Evolutionary conservation across 345 rosid species (phyloP), one percentile per base, ranked within the genome.

Genomic region (Luvunga scandens): DNA sequence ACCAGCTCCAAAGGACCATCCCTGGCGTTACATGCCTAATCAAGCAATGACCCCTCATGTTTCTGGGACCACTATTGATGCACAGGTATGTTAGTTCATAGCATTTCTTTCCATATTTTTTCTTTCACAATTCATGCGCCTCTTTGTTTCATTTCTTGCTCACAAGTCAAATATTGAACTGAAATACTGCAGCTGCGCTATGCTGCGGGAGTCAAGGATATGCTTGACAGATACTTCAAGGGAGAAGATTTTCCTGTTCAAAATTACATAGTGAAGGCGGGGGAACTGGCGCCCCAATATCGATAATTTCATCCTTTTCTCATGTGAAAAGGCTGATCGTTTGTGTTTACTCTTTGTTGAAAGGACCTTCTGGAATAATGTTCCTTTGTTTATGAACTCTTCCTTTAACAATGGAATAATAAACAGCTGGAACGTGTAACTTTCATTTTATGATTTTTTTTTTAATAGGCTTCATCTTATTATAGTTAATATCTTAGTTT

Each of bases 1-100:
- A 66, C 98, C 98, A 24, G 97, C 99, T 71, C 97, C 99, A 21
- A 93, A 92, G 84, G 96, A 95, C 80, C 99, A 95, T 63, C 99
- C 98, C 28, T 95, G 99, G 99, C 95, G 99, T 30, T 91, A 91
- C 86, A 95, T 95, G 98, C 97, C 98, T 55, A 92, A 95, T 86
- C 99, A 95, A 5, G 98, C 98, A 33, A 95, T 95, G 99, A 95
- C 98, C 4, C 99, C 98, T 79, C 98, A 95, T 86, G 85, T 93
- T 72, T 95, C 99, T 27, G 99, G 99, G 59, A 95, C 98, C 81
- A 93, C 99, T 77, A 93, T 95, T 21, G 99, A 95, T 83, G 98
- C 82, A 38, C 99, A 93, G 90, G 99, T 95, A 82, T 45, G 3
- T 9, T 56, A 30, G 16, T 5, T 24, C 60, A 25, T 36, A 27